Evolutionary conservation across 257 asterid genomes (phyloP).

Genomic region (Primulina huaijiensis): DNA sequence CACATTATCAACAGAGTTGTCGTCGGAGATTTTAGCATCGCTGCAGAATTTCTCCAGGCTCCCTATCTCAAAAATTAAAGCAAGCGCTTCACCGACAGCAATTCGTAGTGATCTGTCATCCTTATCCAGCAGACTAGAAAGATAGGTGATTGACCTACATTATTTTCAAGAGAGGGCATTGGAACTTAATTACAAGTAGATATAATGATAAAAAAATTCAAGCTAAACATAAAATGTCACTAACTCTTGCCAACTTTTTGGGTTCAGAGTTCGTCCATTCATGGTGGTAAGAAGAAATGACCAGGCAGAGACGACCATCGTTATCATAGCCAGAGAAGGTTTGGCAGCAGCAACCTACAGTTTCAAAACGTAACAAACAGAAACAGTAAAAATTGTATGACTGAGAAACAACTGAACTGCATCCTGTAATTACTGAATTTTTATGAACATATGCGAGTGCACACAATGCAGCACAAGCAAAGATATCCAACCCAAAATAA

Average conservation of each 20-base stretch:
- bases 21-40: slow-evolving; percentile 52
- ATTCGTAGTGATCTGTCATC: slow-evolving; percentile 84
- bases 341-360: slow-evolving; percentile 72
- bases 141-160: slow-evolving; percentile 68
- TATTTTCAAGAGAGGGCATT: slow-evolving; percentile 12
- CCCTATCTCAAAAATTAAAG: slow-evolving; percentile 76
- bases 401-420: background rate
- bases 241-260: slow-evolving; percentile 89
- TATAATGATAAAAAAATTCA: background rate
- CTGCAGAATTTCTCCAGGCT: slow-evolving; percentile 73
- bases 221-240: slow-evolving; percentile 13
- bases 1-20: slow-evolving; percentile 43
- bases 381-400: slow-evolving; percentile 3
- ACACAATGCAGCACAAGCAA: background rate
- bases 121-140: slow-evolving; percentile 75
- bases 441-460: background rate
- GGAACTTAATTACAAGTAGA: background rate
- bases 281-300: slow-evolving; percentile 82
- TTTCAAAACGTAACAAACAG: background rate
- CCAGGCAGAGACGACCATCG: slow-evolving; percentile 78
- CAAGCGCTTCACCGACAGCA: slow-evolving; percentile 95
- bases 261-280: slow-evolving; percentile 53
- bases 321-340: slow-evolving; percentile 58
- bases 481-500: slow-evolving; percentile 1
- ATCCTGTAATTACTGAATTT: background rate